Conservation (phyloP, 257 asterid species). For the Fraxinus americana region DNA sequence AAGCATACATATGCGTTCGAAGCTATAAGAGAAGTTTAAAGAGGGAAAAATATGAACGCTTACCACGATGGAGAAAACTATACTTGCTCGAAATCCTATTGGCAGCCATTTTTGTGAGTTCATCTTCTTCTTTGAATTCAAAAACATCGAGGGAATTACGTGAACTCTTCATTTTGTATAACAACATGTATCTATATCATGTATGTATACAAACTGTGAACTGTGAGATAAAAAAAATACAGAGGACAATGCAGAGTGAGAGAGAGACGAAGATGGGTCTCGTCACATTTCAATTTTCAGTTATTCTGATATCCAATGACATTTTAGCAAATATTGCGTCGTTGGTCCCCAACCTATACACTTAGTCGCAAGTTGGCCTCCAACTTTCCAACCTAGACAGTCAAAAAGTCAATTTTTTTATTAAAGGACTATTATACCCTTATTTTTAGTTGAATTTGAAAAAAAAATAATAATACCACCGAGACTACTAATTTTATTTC, state of each 20-base stretch:
- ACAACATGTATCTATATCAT: neutral
- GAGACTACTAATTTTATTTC: no score
- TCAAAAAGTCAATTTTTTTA: no score
- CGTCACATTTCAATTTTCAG: neutral
- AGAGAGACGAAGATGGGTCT: neutral
- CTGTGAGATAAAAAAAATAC: neutral
- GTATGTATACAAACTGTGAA: neutral
- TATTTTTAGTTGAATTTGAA: no score
- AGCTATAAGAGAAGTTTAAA: neutral
- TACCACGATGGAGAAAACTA: conserved; percentile 13
- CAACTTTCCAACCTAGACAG: neutral
- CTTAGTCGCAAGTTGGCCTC: neutral
- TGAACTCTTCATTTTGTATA: conserved; percentile 27
- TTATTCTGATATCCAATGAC: neutral
- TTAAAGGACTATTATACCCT: no score
- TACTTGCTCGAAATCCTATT: conserved; percentile 22
- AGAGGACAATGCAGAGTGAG: neutral
- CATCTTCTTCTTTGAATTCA: conserved; percentile 44
- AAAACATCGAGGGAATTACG: conserved; percentile 39
- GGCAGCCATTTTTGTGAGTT: conserved; percentile 21
- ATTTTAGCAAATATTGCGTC: no score
- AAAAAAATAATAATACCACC: no score
- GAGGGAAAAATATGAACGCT: neutral
- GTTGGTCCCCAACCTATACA: neutral
- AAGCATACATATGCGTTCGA: neutral